These are phyloP conservation scores for Fusarium sp. DNA, from an alignment of 2,329 filamentous ascomycete genomes.

Conservation along the genomic window DNA sequence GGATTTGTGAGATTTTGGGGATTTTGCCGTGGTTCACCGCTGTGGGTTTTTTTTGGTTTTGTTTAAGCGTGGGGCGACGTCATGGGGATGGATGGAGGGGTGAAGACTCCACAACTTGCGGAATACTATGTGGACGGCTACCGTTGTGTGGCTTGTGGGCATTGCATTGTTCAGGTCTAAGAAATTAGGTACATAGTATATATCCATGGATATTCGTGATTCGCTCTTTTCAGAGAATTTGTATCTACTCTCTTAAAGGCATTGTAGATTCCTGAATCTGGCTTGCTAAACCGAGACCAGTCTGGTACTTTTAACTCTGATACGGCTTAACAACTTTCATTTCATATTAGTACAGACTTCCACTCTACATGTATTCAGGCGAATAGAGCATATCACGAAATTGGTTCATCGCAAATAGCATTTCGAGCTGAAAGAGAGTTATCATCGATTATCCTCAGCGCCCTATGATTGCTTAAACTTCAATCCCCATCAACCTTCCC, in stretches of 20 bases:
- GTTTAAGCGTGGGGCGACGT: background rate
- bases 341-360: background rate
- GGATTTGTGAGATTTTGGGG: conserved; percentile 24
- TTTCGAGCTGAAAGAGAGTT: background rate
- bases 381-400: too few relatives aligned
- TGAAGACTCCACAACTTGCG: background rate
- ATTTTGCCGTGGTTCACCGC: conserved; percentile 33
- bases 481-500: background rate
- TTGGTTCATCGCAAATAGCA: background rate
- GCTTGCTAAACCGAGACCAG: too few relatives aligned
- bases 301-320: rapidly evolving
- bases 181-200: too few relatives aligned
- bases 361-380: background rate
- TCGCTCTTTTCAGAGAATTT: too few relatives aligned
- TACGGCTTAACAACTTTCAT: background rate
- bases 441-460: too few relatives aligned
- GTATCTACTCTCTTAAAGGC: background rate
- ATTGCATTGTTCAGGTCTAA: too few relatives aligned
- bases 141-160: background rate
- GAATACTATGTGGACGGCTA: background rate
- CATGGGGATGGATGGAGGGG: background rate
- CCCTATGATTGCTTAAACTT: background rate
- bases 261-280: background rate
- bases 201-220: too few relatives aligned
- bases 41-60: background rate